phyloP scores from a whole-genome alignment of 352 stramenopile genomes.

The Pythium myriotylum region DNA sequence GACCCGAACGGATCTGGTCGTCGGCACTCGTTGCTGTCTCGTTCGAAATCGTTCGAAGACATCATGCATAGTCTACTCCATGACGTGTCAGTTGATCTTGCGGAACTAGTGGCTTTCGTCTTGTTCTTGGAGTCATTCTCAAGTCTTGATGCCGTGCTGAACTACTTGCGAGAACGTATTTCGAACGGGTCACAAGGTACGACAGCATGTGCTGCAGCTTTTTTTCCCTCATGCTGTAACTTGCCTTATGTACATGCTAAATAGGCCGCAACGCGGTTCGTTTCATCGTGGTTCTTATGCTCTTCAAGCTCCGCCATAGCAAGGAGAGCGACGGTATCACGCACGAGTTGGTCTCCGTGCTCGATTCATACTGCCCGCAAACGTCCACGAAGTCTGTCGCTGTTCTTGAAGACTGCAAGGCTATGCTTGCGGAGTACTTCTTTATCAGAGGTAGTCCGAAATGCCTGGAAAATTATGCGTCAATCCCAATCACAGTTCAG shows the following conservation, averaged over 20 bases:
- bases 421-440: constrained; percentile 59
- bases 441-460: constrained; percentile 38
- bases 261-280: constrained; percentile 39
- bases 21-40: constrained; percentile 28
- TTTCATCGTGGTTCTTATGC: constrained; percentile 58
- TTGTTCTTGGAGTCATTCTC: constrained; percentile 75
- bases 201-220: constrained; percentile 1
- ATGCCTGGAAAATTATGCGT: constrained; percentile 26
- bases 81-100: constrained; percentile 40
- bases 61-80: constrained; percentile 26
- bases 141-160: constrained; percentile 60
- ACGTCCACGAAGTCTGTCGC: constrained; percentile 30
- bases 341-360: constrained; percentile 36
- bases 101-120: constrained; percentile 68
- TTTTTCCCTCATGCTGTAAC: neutral
- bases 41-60: constrained; percentile 26
- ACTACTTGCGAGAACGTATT: constrained; percentile 49
- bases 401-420: constrained; percentile 53
- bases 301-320: constrained; percentile 49
- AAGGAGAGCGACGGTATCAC: constrained; percentile 4
- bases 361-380: constrained; percentile 29
- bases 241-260: neutral
- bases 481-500: constrained; percentile 19
- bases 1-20: constrained; percentile 14
- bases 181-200: constrained; percentile 52